Percentiles rank a stretch among this genome's conserved stretches.
phyloP scores from a whole-genome alignment of 2,329 filamentous ascomycete genomes.

The Pleomassaria siparia region DNA sequence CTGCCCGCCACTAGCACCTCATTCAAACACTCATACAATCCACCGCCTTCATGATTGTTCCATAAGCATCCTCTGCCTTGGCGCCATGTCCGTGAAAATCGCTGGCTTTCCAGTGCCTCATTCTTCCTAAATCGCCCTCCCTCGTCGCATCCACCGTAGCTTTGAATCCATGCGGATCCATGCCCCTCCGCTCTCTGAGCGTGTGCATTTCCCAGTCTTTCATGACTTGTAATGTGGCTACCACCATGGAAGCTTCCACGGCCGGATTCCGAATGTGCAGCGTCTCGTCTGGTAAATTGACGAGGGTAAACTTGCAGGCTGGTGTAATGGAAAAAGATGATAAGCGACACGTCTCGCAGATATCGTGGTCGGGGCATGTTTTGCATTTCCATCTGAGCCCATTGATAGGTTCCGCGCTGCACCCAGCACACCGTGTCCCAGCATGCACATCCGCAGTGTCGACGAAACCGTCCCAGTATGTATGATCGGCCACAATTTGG shows the following conservation, averaged over 20 bases:
- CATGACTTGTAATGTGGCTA: slow-evolving; percentile 35
- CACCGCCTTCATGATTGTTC: slow-evolving; percentile 12
- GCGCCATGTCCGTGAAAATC: slow-evolving; percentile 16
- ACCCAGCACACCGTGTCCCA: slow-evolving; percentile 21
- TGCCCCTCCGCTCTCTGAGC: slow-evolving; percentile 23
- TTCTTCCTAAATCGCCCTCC: slow-evolving; percentile 22
- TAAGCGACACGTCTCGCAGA: slow-evolving; percentile 24
- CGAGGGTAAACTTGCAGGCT: slow-evolving; percentile 23
- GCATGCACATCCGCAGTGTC: slow-evolving; percentile 17
- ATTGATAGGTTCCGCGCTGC: slow-evolving; percentile 20
- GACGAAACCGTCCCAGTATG: slow-evolving; percentile 35
- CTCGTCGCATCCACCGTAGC: slow-evolving; percentile 23
- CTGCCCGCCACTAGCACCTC: too few species aligned
- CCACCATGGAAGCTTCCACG: slow-evolving; percentile 29
- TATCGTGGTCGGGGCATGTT: slow-evolving; percentile 25
- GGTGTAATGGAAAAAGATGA: slow-evolving; percentile 13
- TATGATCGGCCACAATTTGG: slow-evolving; percentile 38
- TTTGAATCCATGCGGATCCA: slow-evolving; percentile 20
- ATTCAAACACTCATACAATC: slow-evolving; percentile 11
- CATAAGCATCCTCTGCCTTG: slow-evolving; percentile 10
- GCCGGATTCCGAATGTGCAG: slow-evolving; percentile 25
- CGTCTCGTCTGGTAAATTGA: slow-evolving; percentile 31
- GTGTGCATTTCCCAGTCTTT: slow-evolving; percentile 38
- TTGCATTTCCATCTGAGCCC: slow-evolving; percentile 32
- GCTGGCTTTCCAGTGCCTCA: slow-evolving; percentile 28